Evolutionary conservation across 1,284 basidiomycete genomes (phyloP), one percentile per base, ranked within the genome.

Genomic region (Apiotrichum veenhuisii): DNA sequence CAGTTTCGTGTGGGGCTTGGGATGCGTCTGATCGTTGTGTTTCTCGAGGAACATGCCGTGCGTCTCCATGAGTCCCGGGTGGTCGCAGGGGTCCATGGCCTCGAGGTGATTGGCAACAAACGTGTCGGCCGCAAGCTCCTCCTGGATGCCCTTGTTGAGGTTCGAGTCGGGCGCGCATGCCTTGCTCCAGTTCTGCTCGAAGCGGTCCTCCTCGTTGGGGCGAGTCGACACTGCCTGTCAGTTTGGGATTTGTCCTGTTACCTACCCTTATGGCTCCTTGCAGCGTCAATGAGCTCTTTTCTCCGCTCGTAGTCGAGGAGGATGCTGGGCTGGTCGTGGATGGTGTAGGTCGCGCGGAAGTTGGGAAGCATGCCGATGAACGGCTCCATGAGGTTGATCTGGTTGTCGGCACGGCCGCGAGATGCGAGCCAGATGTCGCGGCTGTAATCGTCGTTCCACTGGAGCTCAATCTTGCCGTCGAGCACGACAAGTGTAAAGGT

Each of bases 371-470:
- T 47, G n/a, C 64, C 63, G 49, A 77, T 54, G 64, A 78, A 78
- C 33, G 74, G 71, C 59, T 77, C 76, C 74, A 78, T 74, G 54
- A 78, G 54, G 57, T 78, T 77, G 68, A 74, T 72, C 64, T 78
- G 76, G 38, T 62, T 64, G 57, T 78, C 77, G 9, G 75, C 76
- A 43, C 77, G 64, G 1, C 68, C 64, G 49, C 75, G 52, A 22
- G 68, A 68, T 8, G 71, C 70, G 69, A 72, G 73, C 75, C 75
- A 77, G 17, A 59, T 70, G 54, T 78, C 72, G 45, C 76, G 61
- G 7, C 74, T 73, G 51, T 78, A 77, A 42, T 75, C 66, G 63
- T 78, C 77, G 64, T 78, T 78, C 77, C 77, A 78, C 58, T 77
- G 71, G 17, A 77, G 60, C 59, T 75, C 76, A 12, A 77, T 73